These are phyloP conservation scores for Phaeosphaeria sp. DNA, from an alignment of 2,329 filamentous ascomycete species.

Conservation along the genomic window DNA sequence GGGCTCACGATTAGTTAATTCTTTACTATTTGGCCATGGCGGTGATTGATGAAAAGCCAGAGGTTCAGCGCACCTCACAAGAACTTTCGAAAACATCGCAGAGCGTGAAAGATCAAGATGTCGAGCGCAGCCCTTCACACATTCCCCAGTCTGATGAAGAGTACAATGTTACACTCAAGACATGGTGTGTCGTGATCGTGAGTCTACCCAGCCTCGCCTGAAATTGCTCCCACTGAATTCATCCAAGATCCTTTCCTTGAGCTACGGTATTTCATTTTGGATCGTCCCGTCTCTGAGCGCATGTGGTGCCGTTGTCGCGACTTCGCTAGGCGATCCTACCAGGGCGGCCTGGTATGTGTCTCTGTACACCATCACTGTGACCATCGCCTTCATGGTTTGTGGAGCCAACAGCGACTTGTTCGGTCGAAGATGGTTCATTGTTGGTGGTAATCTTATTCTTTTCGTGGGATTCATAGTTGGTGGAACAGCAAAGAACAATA, in stretches of 20 bases:
- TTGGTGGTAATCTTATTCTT: conserved; percentile 51
- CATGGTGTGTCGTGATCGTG: conserved; percentile 47
- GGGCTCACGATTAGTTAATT: neutral
- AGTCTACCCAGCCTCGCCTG: neutral
- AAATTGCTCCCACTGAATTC: neutral
- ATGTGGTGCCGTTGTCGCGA: conserved; percentile 38
- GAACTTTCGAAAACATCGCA: conserved; percentile 13
- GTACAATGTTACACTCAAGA: conserved; percentile 51
- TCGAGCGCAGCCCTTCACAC: conserved; percentile 15
- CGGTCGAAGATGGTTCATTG: conserved; percentile 56
- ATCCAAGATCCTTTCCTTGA: conserved; percentile 41
- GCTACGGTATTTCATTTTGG: conserved; percentile 51
- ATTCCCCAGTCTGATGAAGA: conserved; percentile 44
- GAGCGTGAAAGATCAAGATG: conserved; percentile 15
- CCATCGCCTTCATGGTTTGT: conserved; percentile 49
- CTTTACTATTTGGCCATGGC: neutral
- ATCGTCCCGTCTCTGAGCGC: conserved; percentile 46
- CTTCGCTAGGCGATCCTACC: conserved; percentile 44
- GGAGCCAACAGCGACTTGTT: conserved; percentile 57
- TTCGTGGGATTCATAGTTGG: conserved; percentile 51
- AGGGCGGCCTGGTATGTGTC: conserved; percentile 46
- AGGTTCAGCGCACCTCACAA: conserved; percentile 7
- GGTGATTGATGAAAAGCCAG: conserved; percentile 8
- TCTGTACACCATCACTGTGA: conserved; percentile 51
- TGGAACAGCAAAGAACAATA: conserved; percentile 46